Conservation (phyloP, 805 yeast species). For the Lipomyces yamadae region DNA sequence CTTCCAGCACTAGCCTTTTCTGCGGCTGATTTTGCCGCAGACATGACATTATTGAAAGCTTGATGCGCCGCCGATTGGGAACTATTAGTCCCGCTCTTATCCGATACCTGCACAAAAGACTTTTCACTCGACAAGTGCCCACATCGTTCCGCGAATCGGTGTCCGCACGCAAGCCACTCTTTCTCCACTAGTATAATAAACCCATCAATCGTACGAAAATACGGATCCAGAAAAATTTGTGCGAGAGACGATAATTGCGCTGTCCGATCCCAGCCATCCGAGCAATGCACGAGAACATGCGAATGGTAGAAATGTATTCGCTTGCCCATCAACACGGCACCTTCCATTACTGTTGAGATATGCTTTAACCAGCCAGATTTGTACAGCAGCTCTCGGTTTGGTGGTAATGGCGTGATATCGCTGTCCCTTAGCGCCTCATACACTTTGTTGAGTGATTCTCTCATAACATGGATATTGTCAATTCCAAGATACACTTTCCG, state of each 20-base stretch:
- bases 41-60: conserved; percentile 53
- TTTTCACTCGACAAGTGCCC: conserved; percentile 70
- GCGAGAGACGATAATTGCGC: conserved; percentile 84
- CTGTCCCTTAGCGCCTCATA: conserved; percentile 67
- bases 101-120: conserved; percentile 39
- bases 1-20: conserved; percentile 25
- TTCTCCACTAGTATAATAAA: conserved; percentile 85
- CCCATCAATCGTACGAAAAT: conserved; percentile 84
- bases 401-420: conserved; percentile 60
- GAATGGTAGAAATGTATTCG: conserved; percentile 83
- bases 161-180: conserved; percentile 96
- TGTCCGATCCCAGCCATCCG: conserved; percentile 99
- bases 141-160: conserved; percentile 79
- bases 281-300: conserved; percentile 87
- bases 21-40: conserved; percentile 48
- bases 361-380: conserved; percentile 83
- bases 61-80: conserved; percentile 50
- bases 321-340: conserved; percentile 77
- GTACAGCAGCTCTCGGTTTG: conserved; percentile 60
- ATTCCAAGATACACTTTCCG: conserved; percentile 82
- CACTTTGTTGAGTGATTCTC: conserved; percentile 75
- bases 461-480: conserved; percentile 93
- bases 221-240: conserved; percentile 88
- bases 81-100: conserved; percentile 30
- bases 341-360: conserved; percentile 66